These are phyloP conservation scores for Ehretia macrophylla DNA, from an alignment of 257 asterid genomes.

Conservation along the genomic window DNA sequence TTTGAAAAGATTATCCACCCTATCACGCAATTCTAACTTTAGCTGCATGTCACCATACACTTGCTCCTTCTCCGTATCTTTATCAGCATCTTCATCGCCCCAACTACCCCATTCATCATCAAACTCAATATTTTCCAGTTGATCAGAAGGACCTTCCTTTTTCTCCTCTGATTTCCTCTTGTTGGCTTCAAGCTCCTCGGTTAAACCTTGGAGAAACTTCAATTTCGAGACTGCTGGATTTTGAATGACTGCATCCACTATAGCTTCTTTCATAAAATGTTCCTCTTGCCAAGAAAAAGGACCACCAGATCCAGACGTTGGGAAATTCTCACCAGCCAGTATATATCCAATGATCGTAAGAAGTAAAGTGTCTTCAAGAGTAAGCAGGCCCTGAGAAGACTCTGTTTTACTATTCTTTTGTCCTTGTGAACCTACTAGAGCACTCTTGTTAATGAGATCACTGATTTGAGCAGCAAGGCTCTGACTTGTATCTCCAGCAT, in stretches of 20 bases:
- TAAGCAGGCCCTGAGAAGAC: conserved; percentile 52
- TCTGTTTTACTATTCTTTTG: conserved; percentile 26
- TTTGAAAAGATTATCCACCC: conserved; percentile 86
- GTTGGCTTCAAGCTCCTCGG: conserved; percentile 57
- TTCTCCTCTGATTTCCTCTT: conserved; percentile 39
- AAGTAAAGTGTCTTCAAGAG: conserved; percentile 79
- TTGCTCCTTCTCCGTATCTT: conserved; percentile 50
- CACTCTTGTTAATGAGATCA: conserved; percentile 85
- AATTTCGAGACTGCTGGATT: conserved; percentile 58
- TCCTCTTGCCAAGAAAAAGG: conserved; percentile 99
- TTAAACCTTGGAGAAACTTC: conserved; percentile 72
- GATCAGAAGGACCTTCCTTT: conserved; percentile 36
- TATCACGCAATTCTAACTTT: conserved; percentile 83
- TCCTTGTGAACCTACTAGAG: conserved; percentile 48
- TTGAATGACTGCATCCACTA: conserved; percentile 83
- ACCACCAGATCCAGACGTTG: conserved; percentile 81
- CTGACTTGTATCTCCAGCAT: conserved; percentile 91
- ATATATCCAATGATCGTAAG: conserved; percentile 70
- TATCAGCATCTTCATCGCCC: conserved; percentile 68
- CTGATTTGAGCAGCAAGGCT: conserved; percentile 96
- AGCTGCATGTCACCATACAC: conserved; percentile 73
- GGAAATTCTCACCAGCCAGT: conserved; percentile 93
- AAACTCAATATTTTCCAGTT: conserved; percentile 41
- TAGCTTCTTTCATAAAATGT: conserved; percentile 94
- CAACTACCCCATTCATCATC: conserved; percentile 94